Base-by-base conservation (phyloP, 2,329 filamentous ascomycete species). In the Scleromitrula shiraiana region DNA sequence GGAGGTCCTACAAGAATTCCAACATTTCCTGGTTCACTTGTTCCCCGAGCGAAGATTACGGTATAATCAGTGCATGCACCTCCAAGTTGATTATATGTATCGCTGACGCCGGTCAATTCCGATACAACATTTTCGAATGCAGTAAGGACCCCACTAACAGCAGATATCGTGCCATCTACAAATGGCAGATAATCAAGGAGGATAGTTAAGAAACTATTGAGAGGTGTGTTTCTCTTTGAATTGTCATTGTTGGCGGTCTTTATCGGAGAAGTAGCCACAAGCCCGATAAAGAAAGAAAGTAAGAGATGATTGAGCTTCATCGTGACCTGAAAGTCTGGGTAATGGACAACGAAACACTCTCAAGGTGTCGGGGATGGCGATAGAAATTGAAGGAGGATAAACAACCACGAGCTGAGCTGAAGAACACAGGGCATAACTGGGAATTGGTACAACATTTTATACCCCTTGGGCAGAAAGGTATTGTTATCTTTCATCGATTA, bases 21-120 rank as follows among this genome's bases (percentile, higher is more conserved):
- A 58, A 75, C 67, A 58, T 74, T 72, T n/a, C 72, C 72, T 6
- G 61, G 55, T 53, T 75, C 72, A 12, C 67, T 69, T 10, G 71
- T 73, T 20, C 70, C 72, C 38, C 72, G 67, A 8, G 72, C 70
- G 52, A 70, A 75, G 39, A 74, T 69, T 41, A 75, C 69, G 22
- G 71, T 67, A 33, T 63, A 62, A 8, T 49, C 22, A n/a, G 41
- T 60, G 32, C 60, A 63, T 20, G 50, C 17, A 14, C 47, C 41
- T 0, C 51, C 47, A 14, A 61, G 46, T 29, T 60, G 40, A 32
- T 63, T 63, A 40, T 59, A 60, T 1, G 59, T 62, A 0, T 49
- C 55, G 41, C 55, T 49, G 32, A 57, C 44, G 5, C 56, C 57
- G 8, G 55, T 55, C 2, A 59, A 15, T 3, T 35, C 15, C 3